Evolutionary conservation across 441 rosid species (phyloP), one percentile per base, ranked within the genome.

Genomic region (Arabidopsis lyrata): DNA sequence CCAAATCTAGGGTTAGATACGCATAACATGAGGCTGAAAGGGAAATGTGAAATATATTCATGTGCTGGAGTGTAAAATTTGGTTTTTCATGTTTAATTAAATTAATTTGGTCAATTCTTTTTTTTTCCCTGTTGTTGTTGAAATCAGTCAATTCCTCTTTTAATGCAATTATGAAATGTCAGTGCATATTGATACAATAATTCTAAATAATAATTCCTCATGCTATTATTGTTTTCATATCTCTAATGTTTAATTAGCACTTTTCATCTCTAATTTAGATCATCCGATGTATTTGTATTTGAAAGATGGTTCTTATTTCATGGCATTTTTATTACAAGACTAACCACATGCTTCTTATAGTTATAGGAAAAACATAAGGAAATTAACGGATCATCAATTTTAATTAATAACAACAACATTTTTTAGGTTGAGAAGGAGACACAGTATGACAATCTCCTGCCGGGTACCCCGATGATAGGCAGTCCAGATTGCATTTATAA

Each of bases 81-180:
- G 77, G 67, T 36, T 39, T 61, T 29, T 49, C 36, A 13, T 74
- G 48, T 70, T 47, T 59, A 29, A n/a, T 47, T 59, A 42, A 14
- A n/a, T 15, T 54, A 22, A 11, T 41, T 55, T 16, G 72, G 73
- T 57, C 63, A 55, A 4, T 42, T 31, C 34, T 29, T 55, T 29
- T 14, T 44, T 6, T 44, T n/a, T n/a, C 49, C 49, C 18, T n/a
- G 18, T n/a, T n/a, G 20, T 44, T 47, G 22, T 47, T 47, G 5
- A 47, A 16, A 16, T 47, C 11, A 16, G 73, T 44, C 64, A 56
- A 7, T 44, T 20, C 55, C 24, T 31, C 64, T 56, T 44, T 68
- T 42, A 68, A 31, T 44, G 73, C 35, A 18, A 20, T 3, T 3
- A 68, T 24, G 24, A 53, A 53, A 53, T 39, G 13, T 68, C 63